Evolutionary conservation across 306 rosid genomes (phyloP).

Genomic region (Arachis stenosperma): DNA sequence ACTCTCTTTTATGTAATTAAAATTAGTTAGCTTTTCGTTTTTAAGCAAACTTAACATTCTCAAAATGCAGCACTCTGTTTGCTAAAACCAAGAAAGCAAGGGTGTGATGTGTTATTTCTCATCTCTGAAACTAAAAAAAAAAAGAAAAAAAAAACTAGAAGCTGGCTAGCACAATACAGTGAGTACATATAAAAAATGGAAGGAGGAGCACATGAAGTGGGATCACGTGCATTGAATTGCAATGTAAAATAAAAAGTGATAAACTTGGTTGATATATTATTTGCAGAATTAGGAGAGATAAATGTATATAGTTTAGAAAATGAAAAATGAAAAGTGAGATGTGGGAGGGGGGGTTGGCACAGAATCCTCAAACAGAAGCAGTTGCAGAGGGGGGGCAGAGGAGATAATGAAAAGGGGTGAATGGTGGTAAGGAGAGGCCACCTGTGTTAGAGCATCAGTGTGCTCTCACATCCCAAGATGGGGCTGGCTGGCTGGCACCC

Average conservation of each 20-base stretch:
- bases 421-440: slow-evolving; percentile 35
- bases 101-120: no score
- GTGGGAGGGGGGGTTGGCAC: not conserved
- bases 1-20: not conserved
- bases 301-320: no score
- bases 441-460: not conserved
- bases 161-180: not conserved
- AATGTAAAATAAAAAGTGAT: no score
- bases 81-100: not conserved
- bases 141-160: not conserved
- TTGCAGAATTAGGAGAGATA: no score
- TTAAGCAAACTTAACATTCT: no score
- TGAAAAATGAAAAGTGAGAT: no score
- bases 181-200: no score
- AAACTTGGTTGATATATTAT: no score
- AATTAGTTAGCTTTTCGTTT: no score
- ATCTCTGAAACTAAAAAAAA: no score
- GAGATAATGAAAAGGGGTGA: slow-evolving; percentile 22
- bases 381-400: no score
- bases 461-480: slow-evolving; percentile 28
- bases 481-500: slow-evolving; percentile 16
- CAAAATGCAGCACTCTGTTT: not conserved
- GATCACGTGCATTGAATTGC: not conserved
- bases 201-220: not conserved
- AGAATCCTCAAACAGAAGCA: not conserved